These are phyloP conservation scores for Trichoderma koningiopsis DNA, from an alignment of 2,329 filamentous ascomycete species.

Conservation along the genomic window DNA sequence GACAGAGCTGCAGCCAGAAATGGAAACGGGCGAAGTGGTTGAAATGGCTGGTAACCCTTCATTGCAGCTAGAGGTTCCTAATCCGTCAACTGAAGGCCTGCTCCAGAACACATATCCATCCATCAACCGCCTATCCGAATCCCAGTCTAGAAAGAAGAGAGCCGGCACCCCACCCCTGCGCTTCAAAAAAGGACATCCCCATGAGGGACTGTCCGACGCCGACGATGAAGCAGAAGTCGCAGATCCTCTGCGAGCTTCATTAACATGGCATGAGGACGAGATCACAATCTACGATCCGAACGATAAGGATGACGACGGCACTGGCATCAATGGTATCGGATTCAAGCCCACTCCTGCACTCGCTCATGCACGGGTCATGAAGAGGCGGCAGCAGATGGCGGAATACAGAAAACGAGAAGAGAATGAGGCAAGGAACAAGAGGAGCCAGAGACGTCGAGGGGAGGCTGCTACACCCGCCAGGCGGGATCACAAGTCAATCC, in stretches of 20 bases:
- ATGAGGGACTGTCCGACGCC: slow-evolving; percentile 31
- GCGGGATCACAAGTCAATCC: slow-evolving; percentile 33
- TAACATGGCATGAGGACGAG: slow-evolving; percentile 70
- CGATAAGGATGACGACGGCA: slow-evolving; percentile 67
- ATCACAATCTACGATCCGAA: slow-evolving; percentile 67
- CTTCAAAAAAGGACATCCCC: slow-evolving; percentile 32
- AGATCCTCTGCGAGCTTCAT: slow-evolving; percentile 58
- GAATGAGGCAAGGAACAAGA: slow-evolving; percentile 58
- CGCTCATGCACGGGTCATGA: slow-evolving; percentile 58
- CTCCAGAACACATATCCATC: slow-evolving; percentile 36
- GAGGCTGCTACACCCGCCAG: slow-evolving; percentile 33
- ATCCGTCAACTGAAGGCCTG: slow-evolving; percentile 7
- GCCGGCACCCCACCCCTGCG: slow-evolving; percentile 45
- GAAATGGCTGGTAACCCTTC: not conserved
- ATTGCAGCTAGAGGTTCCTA: not conserved
- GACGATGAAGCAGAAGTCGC: slow-evolving; percentile 45
- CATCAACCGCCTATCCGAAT: slow-evolving; percentile 44
- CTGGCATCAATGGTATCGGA: slow-evolving; percentile 67
- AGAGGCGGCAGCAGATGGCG: slow-evolving; percentile 61
- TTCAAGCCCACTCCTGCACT: slow-evolving; percentile 66
- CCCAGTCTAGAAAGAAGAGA: slow-evolving; percentile 43
- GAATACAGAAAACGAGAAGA: slow-evolving; percentile 65
- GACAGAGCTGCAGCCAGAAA: not conserved
- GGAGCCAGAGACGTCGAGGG: slow-evolving; percentile 54
- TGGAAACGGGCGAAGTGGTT: not conserved